phyloP scores from a whole-genome alignment of 2,329 filamentous ascomycete genomes.

The Cercospora janseana region DNA sequence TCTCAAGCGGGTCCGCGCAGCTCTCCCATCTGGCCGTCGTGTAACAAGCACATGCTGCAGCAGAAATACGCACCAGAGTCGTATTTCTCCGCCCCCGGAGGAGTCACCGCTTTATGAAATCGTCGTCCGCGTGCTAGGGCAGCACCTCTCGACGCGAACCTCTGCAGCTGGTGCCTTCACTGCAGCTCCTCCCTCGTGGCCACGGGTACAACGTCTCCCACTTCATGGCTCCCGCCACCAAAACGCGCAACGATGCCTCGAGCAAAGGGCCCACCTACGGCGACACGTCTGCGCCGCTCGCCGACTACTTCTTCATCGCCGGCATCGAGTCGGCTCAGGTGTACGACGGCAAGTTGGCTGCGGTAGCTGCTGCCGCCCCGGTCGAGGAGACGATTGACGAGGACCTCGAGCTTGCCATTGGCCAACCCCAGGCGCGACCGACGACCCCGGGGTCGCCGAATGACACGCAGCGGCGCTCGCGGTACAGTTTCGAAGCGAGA shows the following conservation, averaged over 20 bases:
- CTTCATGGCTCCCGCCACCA: slow-evolving; percentile 27
- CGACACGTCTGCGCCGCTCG: slow-evolving; percentile 53
- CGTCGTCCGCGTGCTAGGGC: background rate
- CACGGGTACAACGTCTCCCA: slow-evolving; percentile 1
- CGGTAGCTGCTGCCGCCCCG: slow-evolving; percentile 32
- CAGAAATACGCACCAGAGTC: background rate
- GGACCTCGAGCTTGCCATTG: slow-evolving; percentile 57
- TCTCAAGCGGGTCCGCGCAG: slow-evolving; percentile 7
- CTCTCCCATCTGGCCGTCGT: slow-evolving; percentile 3
- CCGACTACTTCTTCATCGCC: slow-evolving; percentile 66
- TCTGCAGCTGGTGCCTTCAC: background rate
- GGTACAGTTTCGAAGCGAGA: slow-evolving; percentile 49
- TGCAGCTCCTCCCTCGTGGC: slow-evolving; percentile 26
- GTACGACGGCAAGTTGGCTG: slow-evolving; percentile 44
- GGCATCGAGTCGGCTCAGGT: slow-evolving; percentile 54
- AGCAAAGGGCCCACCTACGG: slow-evolving; percentile 35
- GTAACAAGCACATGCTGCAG: slow-evolving; percentile 8
- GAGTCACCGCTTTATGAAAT: slow-evolving; percentile 4
- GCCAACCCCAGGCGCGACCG: slow-evolving; percentile 47
- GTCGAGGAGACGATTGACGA: slow-evolving; percentile 61
- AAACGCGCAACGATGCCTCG: slow-evolving; percentile 23
- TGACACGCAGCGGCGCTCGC: slow-evolving; percentile 41
- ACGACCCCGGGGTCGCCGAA: slow-evolving; percentile 45
- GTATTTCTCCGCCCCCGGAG: background rate
- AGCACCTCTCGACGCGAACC: background rate